Conservation (phyloP, 371 early-diverging fungal species). For the Mucor racemosus region DNA sequence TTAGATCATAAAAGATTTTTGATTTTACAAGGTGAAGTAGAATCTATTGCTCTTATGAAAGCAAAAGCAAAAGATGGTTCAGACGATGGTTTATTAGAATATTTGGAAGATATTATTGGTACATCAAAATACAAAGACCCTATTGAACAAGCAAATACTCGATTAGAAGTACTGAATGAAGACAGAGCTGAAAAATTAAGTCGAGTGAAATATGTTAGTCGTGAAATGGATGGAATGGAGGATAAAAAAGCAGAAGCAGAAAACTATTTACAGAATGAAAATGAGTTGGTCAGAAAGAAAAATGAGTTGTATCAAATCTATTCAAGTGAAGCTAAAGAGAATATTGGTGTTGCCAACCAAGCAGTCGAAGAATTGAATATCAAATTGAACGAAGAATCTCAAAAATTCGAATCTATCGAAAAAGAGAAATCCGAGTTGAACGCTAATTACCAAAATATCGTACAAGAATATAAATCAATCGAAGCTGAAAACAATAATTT, state of each 20-base stretch:
- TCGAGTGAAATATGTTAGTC: slow-evolving; percentile 85
- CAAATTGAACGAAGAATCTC: slow-evolving; percentile 63
- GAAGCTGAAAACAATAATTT: slow-evolving; percentile 62
- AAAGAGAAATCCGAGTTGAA: slow-evolving; percentile 66
- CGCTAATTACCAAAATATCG: slow-evolving; percentile 48
- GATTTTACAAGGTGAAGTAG: slow-evolving; percentile 99
- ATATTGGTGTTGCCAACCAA: slow-evolving; percentile 49
- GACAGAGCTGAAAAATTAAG: slow-evolving; percentile 84
- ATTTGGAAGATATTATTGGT: slow-evolving; percentile 99
- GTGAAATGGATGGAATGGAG: slow-evolving; percentile 80
- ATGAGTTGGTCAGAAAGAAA: slow-evolving; percentile 73
- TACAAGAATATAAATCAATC: slow-evolving; percentile 72
- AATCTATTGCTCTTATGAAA: slow-evolving; percentile 99
- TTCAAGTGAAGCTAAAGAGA: slow-evolving; percentile 51
- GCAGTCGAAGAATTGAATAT: slow-evolving; percentile 53
- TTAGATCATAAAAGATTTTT: slow-evolving; percentile 99
- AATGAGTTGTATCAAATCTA: slow-evolving; percentile 82
- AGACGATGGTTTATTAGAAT: slow-evolving; percentile 98
- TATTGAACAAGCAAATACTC: slow-evolving; percentile 78
- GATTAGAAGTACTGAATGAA: slow-evolving; percentile 77
- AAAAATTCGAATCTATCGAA: slow-evolving; percentile 58
- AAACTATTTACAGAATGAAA: slow-evolving; percentile 79
- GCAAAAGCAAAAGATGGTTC: slow-evolving; percentile 92
- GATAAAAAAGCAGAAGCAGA: slow-evolving; percentile 86
- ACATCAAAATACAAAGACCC: slow-evolving; percentile 89